Evolutionary conservation across 305 asterid species (phyloP).

Genomic region (Stenogyne calaminthoides): DNA sequence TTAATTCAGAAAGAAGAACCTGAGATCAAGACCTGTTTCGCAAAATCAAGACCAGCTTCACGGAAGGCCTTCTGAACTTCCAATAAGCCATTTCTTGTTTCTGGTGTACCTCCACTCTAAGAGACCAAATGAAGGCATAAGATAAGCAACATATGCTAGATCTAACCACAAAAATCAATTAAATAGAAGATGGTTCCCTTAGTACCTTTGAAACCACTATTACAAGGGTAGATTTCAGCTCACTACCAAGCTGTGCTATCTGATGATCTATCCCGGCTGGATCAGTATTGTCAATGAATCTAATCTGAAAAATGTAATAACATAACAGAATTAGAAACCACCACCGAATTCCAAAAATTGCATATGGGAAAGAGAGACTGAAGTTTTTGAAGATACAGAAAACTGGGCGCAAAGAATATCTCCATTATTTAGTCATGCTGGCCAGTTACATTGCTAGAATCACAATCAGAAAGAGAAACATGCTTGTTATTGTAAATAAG

Average conservation of each 20-base stretch:
- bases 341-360: slow-evolving; percentile 4
- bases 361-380: neutral
- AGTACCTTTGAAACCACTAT: slow-evolving; percentile 94
- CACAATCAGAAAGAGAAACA: neutral
- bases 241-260: slow-evolving; percentile 95
- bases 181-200: slow-evolving; percentile 23
- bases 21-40: slow-evolving; percentile 95
- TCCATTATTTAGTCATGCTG: slow-evolving; percentile 11
- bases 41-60: slow-evolving; percentile 86
- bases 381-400: neutral
- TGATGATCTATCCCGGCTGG: slow-evolving; percentile 99
- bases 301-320: slow-evolving; percentile 61
- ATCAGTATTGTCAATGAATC: slow-evolving; percentile 98
- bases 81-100: slow-evolving; percentile 93
- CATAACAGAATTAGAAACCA: slow-evolving; percentile 25
- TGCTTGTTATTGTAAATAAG: slow-evolving; percentile 1
- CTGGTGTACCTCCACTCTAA: slow-evolving; percentile 99
- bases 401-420: slow-evolving; percentile 9
- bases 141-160: slow-evolving; percentile 16
- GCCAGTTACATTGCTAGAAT: neutral
- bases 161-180: slow-evolving; percentile 13
- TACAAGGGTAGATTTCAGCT: slow-evolving; percentile 88
- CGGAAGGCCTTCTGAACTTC: slow-evolving; percentile 99
- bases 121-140: slow-evolving; percentile 22
- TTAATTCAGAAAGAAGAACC: slow-evolving; percentile 60